These are phyloP conservation scores for Pythium folliculosum DNA, from an alignment of 352 stramenopile genomes.

Conservation along the genomic window DNA sequence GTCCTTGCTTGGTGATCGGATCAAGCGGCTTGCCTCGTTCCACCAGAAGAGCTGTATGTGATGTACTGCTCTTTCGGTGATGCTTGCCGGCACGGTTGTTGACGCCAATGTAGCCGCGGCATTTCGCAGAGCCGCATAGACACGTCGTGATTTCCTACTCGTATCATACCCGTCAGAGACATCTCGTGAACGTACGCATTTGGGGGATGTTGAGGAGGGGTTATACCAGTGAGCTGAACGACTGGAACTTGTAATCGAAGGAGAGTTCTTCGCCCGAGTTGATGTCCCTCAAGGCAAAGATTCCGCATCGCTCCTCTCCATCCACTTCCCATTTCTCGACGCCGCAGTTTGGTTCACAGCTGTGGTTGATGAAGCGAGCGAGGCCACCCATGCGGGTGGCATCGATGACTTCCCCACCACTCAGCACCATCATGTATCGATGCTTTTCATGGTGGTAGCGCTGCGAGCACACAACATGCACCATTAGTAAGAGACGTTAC, in stretches of 20 bases:
- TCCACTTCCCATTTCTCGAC: slow-evolving; percentile 95
- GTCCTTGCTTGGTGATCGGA: slow-evolving; percentile 31
- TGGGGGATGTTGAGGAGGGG: not conserved
- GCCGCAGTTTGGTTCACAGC: slow-evolving; percentile 92
- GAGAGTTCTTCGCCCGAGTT: slow-evolving; percentile 89
- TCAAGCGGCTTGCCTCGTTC: slow-evolving; percentile 15
- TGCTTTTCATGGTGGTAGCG: slow-evolving; percentile 86
- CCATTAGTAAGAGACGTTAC: slow-evolving; percentile 1
- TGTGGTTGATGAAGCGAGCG: slow-evolving; percentile 96
- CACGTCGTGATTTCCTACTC: slow-evolving; percentile 71
- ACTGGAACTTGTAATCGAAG: slow-evolving; percentile 96
- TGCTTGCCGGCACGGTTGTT: slow-evolving; percentile 61
- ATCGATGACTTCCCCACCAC: slow-evolving; percentile 86
- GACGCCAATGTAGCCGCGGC: slow-evolving; percentile 69
- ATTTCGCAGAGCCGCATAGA: slow-evolving; percentile 60
- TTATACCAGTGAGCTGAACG: slow-evolving; percentile 49
- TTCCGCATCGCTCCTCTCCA: slow-evolving; percentile 93
- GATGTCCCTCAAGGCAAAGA: slow-evolving; percentile 93
- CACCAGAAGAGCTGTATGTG: slow-evolving; percentile 7
- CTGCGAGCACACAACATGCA: slow-evolving; percentile 25
- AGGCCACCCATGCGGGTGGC: slow-evolving; percentile 89
- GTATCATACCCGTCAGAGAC: slow-evolving; percentile 1
- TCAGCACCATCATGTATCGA: slow-evolving; percentile 85
- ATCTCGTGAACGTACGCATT: not conserved
- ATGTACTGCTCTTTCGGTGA: slow-evolving; percentile 22